Conservation (phyloP, 352 stramenopile species). For the Globisporangium acanthophoron region DNA sequence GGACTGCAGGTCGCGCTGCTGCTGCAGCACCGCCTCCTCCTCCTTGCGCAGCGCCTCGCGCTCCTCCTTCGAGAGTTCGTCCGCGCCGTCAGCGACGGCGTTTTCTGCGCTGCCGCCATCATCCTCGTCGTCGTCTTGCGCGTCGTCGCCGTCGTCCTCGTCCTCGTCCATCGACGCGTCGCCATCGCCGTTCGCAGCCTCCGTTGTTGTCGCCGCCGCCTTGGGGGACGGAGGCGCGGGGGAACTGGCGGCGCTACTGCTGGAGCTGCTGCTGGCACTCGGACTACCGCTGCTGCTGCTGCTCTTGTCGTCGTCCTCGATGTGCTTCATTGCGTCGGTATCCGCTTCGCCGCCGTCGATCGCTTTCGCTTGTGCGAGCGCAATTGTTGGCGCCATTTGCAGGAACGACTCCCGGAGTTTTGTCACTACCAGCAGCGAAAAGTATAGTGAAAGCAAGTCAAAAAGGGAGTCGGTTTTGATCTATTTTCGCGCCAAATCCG, state of each 20-base stretch:
- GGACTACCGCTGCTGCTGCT: constrained; percentile 20
- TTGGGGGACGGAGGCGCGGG: constrained; percentile 8
- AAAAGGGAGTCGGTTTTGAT: neutral
- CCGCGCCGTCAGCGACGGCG: constrained; percentile 19
- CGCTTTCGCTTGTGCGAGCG: constrained; percentile 1
- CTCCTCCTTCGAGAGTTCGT: constrained; percentile 53
- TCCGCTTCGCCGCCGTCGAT: neutral
- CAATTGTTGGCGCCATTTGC: constrained; percentile 2
- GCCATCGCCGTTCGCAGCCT: constrained; percentile 10
- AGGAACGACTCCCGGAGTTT: neutral
- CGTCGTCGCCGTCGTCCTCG: constrained; percentile 19
- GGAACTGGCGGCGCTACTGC: constrained; percentile 19
- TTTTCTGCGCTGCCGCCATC: constrained; percentile 22
- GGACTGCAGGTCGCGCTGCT: constrained; percentile 74
- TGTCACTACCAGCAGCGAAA: neutral
- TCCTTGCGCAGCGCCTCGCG: constrained; percentile 51
- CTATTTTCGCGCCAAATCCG: neutral
- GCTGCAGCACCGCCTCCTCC: constrained; percentile 59
- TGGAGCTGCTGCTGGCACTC: constrained; percentile 14
- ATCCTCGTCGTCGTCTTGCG: constrained; percentile 16
- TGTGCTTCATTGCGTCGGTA: constrained; percentile 12
- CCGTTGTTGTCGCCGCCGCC: constrained; percentile 7
- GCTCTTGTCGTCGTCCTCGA: constrained; percentile 29
- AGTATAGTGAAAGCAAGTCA: neutral
- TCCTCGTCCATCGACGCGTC: constrained; percentile 23